Percentiles rank a stretch among this genome's conserved stretches.
Evolutionary conservation across 164 flowering plant genomes (phyloP).

Genomic region (Umbellularia californica): DNA sequence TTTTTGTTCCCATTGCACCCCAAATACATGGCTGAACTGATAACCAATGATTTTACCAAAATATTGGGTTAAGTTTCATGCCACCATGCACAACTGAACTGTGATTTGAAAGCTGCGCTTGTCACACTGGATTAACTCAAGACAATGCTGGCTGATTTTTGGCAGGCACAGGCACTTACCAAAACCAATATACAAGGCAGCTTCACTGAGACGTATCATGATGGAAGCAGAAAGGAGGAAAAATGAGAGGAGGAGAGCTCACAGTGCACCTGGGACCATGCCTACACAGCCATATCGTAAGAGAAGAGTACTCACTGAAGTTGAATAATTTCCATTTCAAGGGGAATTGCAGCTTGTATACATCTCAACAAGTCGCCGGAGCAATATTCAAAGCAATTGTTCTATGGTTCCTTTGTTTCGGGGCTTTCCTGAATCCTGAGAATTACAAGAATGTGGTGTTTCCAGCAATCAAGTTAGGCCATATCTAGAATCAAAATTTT

Average conservation of each 20-base stretch:
- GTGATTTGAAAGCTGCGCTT: too few species aligned
- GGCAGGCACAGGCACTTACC: slow-evolving; percentile 95
- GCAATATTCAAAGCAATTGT: background rate
- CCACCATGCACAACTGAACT: too few species aligned
- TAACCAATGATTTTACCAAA: too few species aligned
- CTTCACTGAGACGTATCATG: slow-evolving; percentile 40
- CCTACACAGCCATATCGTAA: slow-evolving; percentile 42
- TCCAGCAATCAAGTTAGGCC: background rate
- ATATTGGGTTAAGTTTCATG: too few species aligned
- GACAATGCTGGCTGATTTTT: background rate
- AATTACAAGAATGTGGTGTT: background rate
- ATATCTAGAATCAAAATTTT: background rate
- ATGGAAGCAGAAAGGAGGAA: slow-evolving; percentile 58
- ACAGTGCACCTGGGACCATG: slow-evolving; percentile 76
- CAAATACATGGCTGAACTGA: too few species aligned
- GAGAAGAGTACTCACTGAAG: slow-evolving; percentile 60
- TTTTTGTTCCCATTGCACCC: too few species aligned
- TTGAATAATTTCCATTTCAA: slow-evolving; percentile 31
- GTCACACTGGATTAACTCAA: background rate
- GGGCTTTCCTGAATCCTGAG: background rate
- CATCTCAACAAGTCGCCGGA: background rate
- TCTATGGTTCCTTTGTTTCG: background rate
- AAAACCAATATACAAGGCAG: slow-evolving; percentile 71
- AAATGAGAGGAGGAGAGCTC: slow-evolving; percentile 72
- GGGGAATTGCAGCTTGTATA: background rate